Evolutionary conservation across 805 yeast genomes (phyloP).

Genomic region (Kodamaea jinghongensis): DNA sequence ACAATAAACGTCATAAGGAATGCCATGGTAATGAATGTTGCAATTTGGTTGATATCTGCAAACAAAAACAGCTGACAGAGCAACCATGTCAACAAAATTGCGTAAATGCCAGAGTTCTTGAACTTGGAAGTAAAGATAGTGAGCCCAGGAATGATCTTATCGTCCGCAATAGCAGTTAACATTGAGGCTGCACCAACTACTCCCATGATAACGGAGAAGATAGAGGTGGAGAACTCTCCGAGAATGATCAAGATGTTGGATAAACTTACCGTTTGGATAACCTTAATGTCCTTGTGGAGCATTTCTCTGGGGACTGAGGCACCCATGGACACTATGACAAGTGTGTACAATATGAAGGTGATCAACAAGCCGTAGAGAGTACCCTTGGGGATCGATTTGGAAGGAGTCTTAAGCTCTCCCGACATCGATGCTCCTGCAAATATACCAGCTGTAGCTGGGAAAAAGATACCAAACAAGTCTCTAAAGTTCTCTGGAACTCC

Average conservation of each 20-base stretch:
- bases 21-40: constrained; percentile 95
- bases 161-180: constrained; percentile 87
- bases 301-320: constrained; percentile 75
- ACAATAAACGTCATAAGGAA: constrained; percentile 94
- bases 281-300: constrained; percentile 74
- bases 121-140: constrained; percentile 43
- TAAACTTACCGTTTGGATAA: constrained; percentile 77
- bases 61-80: constrained; percentile 82
- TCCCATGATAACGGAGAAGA: constrained; percentile 93
- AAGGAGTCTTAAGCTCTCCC: constrained; percentile 84
- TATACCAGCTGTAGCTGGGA: constrained; percentile 98
- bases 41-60: constrained; percentile 90
- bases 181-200: constrained; percentile 93
- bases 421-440: constrained; percentile 99
- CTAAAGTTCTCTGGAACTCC: constrained; percentile 66
- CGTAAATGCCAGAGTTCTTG: constrained; percentile 57
- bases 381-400: constrained; percentile 90
- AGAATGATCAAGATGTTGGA: constrained; percentile 65
- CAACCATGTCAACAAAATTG: constrained; percentile 74
- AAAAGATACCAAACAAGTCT: constrained; percentile 89
- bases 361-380: constrained; percentile 78
- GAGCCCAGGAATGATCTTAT: constrained; percentile 81
- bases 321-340: constrained; percentile 83
- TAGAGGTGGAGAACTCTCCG: constrained; percentile 90
- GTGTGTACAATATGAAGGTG: constrained; percentile 71